These are phyloP conservation scores for Rhododendron ovatum DNA, from an alignment of 148 eudicot species.

Conservation along the genomic window DNA sequence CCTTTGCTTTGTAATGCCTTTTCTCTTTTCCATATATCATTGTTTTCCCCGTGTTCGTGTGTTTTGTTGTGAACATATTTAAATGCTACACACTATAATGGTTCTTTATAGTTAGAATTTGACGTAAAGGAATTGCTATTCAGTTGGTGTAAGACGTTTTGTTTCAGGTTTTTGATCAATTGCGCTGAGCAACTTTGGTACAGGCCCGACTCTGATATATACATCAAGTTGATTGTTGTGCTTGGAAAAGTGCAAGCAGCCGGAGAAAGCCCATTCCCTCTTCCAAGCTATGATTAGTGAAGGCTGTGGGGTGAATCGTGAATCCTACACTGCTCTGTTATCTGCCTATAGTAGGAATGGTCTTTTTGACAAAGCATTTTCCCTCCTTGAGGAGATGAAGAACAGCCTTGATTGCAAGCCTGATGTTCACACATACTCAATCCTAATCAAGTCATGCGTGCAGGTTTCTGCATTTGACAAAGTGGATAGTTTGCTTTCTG, in stretches of 20 bases:
- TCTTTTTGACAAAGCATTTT: constrained; percentile 62
- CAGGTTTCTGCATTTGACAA: constrained; percentile 63
- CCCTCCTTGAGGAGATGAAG: constrained; percentile 75
- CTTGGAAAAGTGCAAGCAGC: constrained; percentile 95
- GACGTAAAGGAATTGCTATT: neutral
- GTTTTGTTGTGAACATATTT: neutral
- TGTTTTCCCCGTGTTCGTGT: neutral
- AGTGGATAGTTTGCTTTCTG: constrained; percentile 58
- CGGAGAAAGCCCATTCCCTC: constrained; percentile 62
- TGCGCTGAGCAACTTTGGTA: constrained; percentile 87
- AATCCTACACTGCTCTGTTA: constrained; percentile 81
- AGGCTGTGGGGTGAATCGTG: constrained; percentile 60
- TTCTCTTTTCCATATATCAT: neutral
- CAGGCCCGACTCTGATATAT: constrained; percentile 64
- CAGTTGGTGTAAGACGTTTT: neutral
- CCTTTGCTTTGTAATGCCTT: neutral
- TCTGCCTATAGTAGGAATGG: constrained; percentile 87
- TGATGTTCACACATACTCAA: constrained; percentile 78
- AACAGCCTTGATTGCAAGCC: constrained; percentile 56
- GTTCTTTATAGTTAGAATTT: neutral
- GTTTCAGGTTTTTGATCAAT: constrained; percentile 75
- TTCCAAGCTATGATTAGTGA: constrained; percentile 79
- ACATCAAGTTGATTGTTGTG: constrained; percentile 83
- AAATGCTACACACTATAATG: neutral
- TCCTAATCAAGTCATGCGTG: constrained; percentile 77